A percentile compares a stretch with the other conserved stretches of the same genome.
Conservation (phyloP, 2,329 filamentous ascomycete genomes). For the Aspergillus hortae region DNA sequence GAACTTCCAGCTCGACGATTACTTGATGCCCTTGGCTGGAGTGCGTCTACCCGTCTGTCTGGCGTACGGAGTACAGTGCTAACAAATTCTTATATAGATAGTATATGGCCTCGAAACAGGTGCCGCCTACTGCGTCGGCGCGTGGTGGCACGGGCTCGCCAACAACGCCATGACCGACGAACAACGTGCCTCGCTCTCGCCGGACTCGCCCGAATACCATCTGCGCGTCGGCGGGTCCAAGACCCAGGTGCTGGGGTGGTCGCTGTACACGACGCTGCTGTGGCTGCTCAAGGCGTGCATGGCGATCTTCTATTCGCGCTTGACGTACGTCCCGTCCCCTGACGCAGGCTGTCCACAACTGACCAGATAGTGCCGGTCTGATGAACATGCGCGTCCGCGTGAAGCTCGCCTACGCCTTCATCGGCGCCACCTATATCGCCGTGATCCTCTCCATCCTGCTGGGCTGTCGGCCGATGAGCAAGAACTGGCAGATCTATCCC, state of each 20-base stretch:
- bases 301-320: slow-evolving; percentile 54
- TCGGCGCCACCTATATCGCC: slow-evolving; percentile 49
- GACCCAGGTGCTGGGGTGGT: slow-evolving; percentile 54
- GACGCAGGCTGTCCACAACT: no score
- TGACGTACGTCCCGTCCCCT: slow-evolving; percentile 39
- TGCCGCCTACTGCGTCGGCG: slow-evolving; percentile 49
- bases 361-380: slow-evolving; percentile 27
- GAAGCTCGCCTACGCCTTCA: slow-evolving; percentile 49
- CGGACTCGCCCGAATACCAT: slow-evolving; percentile 45
- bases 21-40: slow-evolving; percentile 54
- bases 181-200: slow-evolving; percentile 45
- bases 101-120: slow-evolving; percentile 52
- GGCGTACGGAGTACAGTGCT: neutral
- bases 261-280: slow-evolving; percentile 50
- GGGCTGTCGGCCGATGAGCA: slow-evolving; percentile 51
- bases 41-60: slow-evolving; percentile 26
- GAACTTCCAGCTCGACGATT: slow-evolving; percentile 57
- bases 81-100: slow-evolving; percentile 31
- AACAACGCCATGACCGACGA: slow-evolving; percentile 57
- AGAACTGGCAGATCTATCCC: slow-evolving; percentile 59
- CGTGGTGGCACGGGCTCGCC: slow-evolving; percentile 49
- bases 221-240: slow-evolving; percentile 53
- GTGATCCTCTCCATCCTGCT: slow-evolving; percentile 51
- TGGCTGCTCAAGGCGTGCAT: slow-evolving; percentile 55
- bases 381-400: slow-evolving; percentile 45